Percentiles rank a stretch among this genome's conserved stretches.
Evolutionary conservation across 495 filamentous ascomycete genomes (phyloP).

Genomic region (Talaromyces liani): DNA sequence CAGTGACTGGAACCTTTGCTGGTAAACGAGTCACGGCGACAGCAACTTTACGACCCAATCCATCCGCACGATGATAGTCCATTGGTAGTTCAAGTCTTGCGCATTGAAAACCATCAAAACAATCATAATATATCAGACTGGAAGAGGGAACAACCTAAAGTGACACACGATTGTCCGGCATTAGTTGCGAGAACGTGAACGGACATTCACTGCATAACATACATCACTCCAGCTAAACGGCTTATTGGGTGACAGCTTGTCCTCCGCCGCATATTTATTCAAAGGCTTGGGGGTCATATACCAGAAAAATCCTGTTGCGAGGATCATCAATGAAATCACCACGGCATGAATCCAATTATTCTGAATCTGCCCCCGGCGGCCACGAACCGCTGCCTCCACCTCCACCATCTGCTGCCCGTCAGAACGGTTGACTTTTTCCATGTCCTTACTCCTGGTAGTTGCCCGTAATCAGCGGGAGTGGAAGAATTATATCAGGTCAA

Average conservation of each 20-base stretch:
- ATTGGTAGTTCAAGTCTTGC: conserved; percentile 51
- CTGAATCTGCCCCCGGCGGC: neutral
- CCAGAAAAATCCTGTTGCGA: neutral
- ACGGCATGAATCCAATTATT: neutral
- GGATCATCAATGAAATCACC: neutral
- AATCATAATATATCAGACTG: conserved; percentile 28
- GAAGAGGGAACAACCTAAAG: conserved; percentile 21
- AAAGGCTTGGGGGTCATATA: neutral
- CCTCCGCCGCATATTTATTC: neutral
- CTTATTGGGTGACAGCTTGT: neutral
- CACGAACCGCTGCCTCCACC: neutral
- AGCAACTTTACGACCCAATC: conserved; percentile 29
- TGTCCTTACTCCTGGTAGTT: neutral
- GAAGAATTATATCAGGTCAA: neutral
- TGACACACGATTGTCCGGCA: neutral
- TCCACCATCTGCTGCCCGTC: neutral
- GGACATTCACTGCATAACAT: neutral
- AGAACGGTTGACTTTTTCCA: neutral
- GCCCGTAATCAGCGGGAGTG: neutral
- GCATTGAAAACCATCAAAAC: conserved; percentile 41
- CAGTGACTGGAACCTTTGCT: conserved; percentile 35
- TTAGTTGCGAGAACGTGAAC: neutral
- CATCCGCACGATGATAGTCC: conserved; percentile 41
- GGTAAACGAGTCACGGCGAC: conserved; percentile 46
- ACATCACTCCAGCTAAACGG: neutral